Conservation (phyloP, 2,329 filamentous ascomycete genomes). For the Rhexocercosporidium sp. region DNA sequence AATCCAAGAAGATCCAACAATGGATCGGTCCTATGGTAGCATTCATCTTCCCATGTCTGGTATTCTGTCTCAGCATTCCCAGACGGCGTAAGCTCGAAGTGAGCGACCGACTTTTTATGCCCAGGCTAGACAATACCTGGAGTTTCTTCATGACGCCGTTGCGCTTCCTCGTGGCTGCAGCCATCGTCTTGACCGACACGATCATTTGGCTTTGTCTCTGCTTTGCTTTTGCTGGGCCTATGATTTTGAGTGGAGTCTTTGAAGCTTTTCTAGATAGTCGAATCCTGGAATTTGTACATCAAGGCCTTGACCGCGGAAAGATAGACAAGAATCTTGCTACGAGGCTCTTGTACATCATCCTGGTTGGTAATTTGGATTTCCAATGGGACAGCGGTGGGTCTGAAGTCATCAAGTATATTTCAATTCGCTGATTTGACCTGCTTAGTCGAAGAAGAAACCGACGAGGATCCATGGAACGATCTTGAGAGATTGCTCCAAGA, state of each 20-base stretch:
- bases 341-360: conserved; percentile 18
- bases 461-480: conserved; percentile 7
- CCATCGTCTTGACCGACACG: conserved; percentile 18
- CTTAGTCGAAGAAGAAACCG: background rate
- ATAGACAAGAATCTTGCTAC: conserved; percentile 5
- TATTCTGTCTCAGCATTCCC: conserved; percentile 24
- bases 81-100: background rate
- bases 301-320: background rate
- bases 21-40: conserved; percentile 26
- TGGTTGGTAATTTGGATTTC: conserved; percentile 25
- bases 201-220: conserved; percentile 22
- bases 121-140: background rate
- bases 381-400: background rate
- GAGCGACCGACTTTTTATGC: conserved; percentile 4
- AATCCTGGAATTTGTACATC: conserved; percentile 9
- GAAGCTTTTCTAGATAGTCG: conserved; percentile 24
- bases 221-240: conserved; percentile 22
- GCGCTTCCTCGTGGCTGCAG: conserved; percentile 12
- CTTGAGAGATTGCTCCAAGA: conserved; percentile 4
- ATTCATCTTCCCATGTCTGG: conserved; percentile 25
- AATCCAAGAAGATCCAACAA: conserved; percentile 13
- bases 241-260: conserved; percentile 28
- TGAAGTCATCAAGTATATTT: background rate
- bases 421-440: background rate
- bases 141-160: conserved; percentile 1